Conservation (phyloP, 73 alveolate species). For the Symbiodinium pilosum region DNA sequence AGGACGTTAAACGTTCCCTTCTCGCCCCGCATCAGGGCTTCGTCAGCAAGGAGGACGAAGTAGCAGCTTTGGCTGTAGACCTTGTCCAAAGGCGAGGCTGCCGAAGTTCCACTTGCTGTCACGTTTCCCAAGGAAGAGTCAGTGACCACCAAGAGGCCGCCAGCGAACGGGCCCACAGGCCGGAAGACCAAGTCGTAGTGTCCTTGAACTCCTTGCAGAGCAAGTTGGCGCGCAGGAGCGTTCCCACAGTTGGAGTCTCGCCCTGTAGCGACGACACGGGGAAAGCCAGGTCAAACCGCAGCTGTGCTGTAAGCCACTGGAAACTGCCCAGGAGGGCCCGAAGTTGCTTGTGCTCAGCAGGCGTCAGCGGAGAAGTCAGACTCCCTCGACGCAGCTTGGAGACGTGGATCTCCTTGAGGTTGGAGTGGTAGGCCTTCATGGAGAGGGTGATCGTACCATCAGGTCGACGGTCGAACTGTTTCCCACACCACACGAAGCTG, state of each 20-base stretch:
- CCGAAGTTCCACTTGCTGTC: not conserved
- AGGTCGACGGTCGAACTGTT: not conserved
- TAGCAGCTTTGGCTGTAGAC: constrained; percentile 31
- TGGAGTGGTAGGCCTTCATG: constrained; percentile 20
- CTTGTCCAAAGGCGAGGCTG: not conserved
- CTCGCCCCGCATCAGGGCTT: not conserved
- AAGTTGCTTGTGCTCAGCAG: constrained; percentile 3
- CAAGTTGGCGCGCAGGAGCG: not conserved
- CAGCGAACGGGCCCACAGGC: not conserved
- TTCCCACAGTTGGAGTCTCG: not conserved
- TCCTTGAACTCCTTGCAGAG: constrained; percentile 17
- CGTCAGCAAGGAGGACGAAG: not conserved
- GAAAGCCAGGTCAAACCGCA: constrained; percentile 23
- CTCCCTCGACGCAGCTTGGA: not conserved
- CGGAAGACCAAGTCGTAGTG: not conserved
- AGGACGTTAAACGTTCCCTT: not conserved
- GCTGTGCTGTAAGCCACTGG: constrained; percentile 42
- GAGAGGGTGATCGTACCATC: constrained; percentile 12
- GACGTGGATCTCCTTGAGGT: not conserved
- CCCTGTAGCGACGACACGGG: constrained; percentile 16
- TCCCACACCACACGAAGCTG: constrained; percentile 13
- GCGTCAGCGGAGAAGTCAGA: not conserved
- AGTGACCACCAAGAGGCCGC: not conserved
- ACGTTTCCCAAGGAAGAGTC: constrained; percentile 43
- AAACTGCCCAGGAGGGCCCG: constrained; percentile 28